These are phyloP conservation scores for Daucus carota DNA, from an alignment of 129 eudicot species.

Conservation along the genomic window DH1_v3.0 NC_030383.2:52602001-52602500, in stretches of 20 bases:
- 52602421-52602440: not conserved
- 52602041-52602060: not conserved
- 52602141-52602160: not conserved
- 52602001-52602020: not conserved
- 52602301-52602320: slow-evolving; percentile 32
- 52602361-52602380: not conserved
- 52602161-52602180: not conserved
- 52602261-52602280: slow-evolving; percentile 76
- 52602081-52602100: not conserved
- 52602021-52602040: not conserved
- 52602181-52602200: not conserved
- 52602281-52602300: slow-evolving; percentile 85
- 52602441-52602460: not conserved
- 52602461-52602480: not conserved
- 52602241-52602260: slow-evolving; percentile 61
- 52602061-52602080: not conserved
- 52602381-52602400: not conserved
- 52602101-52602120: not conserved
- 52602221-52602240: slow-evolving; percentile 85
- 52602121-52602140: not conserved
- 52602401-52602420: not conserved
- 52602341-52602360: not conserved
- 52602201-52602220: not conserved
- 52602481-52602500: not conserved
- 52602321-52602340: slow-evolving; percentile 21